Base-by-base conservation (phyloP, 176 grass and related monocot genomes). In the Rhynchospora pubera region DNA sequence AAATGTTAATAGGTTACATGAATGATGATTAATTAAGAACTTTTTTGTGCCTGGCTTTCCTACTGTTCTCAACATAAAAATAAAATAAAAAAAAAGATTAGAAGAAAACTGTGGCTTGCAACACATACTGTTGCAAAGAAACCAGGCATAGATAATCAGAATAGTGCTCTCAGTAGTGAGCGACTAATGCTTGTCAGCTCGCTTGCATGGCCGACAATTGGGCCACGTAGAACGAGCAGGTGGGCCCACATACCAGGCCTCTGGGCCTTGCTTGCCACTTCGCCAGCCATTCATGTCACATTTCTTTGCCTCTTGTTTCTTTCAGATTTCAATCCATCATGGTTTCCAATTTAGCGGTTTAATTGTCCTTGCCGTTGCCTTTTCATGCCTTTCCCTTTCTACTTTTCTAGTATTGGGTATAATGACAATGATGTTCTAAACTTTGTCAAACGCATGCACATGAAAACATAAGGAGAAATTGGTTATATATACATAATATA, bases 171-270 rank as follows among this genome's bases (percentile, higher is more conserved):
- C 34, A 44, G 14, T 7, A 4, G 14, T 1, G 6, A 69, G 6
- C 65, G 65, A 30, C 32, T 67, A 6, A 32, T 8, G 42, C 19
- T 70, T 53, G 72, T 76, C 18, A 72, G 43, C 3, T 48, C 7
- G 47, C 12, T 52, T 55, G 72, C 48, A 76, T 76, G 72, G 72
- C 23, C 72, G 72, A 77, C 23, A 55, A 77, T 32, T 77, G 72
- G 13, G 72, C 72, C 72, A 55, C 50, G 72, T 77, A 16, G 47
- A 53, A 13, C 9, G 19, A 30, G 42, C 7, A 70, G 16, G 42
- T 21, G 66, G 66, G 66, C 66, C 66, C 42, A 70, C 42, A 15
- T 12, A 34, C 43, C 3, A 42, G 18, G 68, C n/a, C 44, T 48
- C 68, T 76, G 72, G 48, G 72, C 72, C 72, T 55, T 15, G 13